Base-by-base conservation (phyloP, 1,284 basidiomycete species). In the Vanrija sp. region DNA sequence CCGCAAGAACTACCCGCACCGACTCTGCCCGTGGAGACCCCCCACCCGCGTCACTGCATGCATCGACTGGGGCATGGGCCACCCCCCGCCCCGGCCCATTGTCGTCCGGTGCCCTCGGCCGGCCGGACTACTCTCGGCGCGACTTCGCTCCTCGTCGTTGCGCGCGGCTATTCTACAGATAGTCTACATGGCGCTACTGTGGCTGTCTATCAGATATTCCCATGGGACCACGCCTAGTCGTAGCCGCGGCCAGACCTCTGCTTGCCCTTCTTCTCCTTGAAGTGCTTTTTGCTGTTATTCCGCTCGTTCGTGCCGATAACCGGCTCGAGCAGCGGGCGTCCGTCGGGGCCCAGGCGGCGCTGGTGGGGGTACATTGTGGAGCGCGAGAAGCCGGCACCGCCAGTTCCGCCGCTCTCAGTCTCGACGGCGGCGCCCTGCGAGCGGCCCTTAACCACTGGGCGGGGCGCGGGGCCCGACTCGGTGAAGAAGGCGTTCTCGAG, bases 171-270 rank as follows among this genome's bases (percentile, higher is more conserved):
- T 31, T 31, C 31, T 31, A 31, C 31, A 31, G 31, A 31, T 31
- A 31, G 31, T 31, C 31, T 31, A 31, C 31, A 31, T 31, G 31
- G 15, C 31, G 31, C 31, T 25, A 4, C 31, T 14, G 31, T 31
- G 31, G 31, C 31, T 31, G 31, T 31, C 31, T 31, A 31, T 31
- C 12, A 14, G 12, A 31, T 31, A 4, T 12, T 31, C 31, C 12
- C 12, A 10, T 4, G 4, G 12, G 9, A 4, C 24, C 9, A 25
- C 31, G 31, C 41, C 54, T 66, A 74, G 47, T 94, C 93, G 66
- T 96, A 96, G 25, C 93, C 93, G 67, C 84, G 86, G 23, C 93
- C 93, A 66, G 88, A 91, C 62, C 93, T 79, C 75, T 91, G 86
- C 77, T 97, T 97, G 52, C 82, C 83, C 52, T 80, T 89, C 85